These are phyloP conservation scores for Actinidia arguta DNA, from an alignment of 179 eudicot genomes.

Conservation along the genomic window DNA sequence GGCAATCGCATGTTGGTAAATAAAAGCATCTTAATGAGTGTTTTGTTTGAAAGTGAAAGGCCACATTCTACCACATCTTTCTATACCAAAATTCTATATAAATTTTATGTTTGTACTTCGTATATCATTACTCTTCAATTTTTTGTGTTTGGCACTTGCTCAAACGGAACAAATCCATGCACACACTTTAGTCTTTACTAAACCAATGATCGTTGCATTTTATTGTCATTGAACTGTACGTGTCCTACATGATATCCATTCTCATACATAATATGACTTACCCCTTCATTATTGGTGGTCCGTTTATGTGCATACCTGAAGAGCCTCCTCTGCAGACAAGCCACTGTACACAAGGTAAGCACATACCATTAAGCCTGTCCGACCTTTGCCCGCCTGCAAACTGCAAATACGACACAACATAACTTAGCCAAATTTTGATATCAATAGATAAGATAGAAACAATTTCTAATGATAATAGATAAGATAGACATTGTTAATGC, in stretches of 20 bases:
- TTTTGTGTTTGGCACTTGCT: too few relatives aligned
- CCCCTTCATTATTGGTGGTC: conserved; percentile 67
- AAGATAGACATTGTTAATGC: not conserved
- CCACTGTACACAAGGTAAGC: conserved; percentile 59
- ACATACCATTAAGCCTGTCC: conserved; percentile 71
- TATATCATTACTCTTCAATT: too few relatives aligned
- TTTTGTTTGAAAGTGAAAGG: too few relatives aligned
- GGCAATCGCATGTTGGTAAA: too few relatives aligned
- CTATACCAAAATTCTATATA: too few relatives aligned
- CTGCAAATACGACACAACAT: conserved; percentile 11
- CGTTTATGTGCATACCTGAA: conserved; percentile 62
- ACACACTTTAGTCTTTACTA: not conserved
- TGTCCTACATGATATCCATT: not conserved
- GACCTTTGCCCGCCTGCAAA: conserved; percentile 73
- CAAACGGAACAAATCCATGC: not conserved
- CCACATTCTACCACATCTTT: too few relatives aligned
- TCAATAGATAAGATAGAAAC: not conserved
- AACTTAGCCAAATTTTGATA: not conserved
- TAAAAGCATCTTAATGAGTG: too few relatives aligned
- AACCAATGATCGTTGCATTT: not conserved
- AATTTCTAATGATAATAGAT: not conserved
- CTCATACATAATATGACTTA: conserved; percentile 33
- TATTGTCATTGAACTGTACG: not conserved
- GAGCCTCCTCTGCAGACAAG: conserved; percentile 64
- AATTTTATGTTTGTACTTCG: too few relatives aligned